A percentile compares a stretch with the other conserved stretches of the same genome.
Evolutionary conservation across 805 yeast genomes (phyloP).

Genomic region (Yamadazyma paraphyllophila): DNA sequence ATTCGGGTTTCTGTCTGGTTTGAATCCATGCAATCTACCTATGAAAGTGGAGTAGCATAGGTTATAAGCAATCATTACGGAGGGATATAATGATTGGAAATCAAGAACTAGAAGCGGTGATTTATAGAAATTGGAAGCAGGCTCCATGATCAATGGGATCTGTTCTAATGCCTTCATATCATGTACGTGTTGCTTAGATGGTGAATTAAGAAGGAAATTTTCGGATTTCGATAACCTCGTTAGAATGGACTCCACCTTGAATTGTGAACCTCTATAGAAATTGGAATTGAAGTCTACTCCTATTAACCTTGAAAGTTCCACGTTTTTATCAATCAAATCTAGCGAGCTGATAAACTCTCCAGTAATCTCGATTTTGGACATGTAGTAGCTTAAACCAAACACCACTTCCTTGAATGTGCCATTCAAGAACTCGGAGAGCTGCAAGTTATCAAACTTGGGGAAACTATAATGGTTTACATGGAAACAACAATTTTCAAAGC

Average conservation of each 20-base stretch:
- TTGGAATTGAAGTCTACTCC: slow-evolving; percentile 92
- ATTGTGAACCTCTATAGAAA: slow-evolving; percentile 89
- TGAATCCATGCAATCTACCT: slow-evolving; percentile 58
- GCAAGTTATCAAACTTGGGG: slow-evolving; percentile 56
- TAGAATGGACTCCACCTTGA: slow-evolving; percentile 84
- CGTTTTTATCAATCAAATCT: slow-evolving; percentile 66
- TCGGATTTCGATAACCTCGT: slow-evolving; percentile 74
- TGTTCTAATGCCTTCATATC: slow-evolving; percentile 83
- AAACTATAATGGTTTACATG: slow-evolving; percentile 64
- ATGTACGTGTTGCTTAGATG: slow-evolving; percentile 77
- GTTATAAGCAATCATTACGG: slow-evolving; percentile 96
- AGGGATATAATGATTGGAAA: slow-evolving; percentile 92
- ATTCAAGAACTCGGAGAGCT: slow-evolving; percentile 41
- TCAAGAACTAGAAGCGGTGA: slow-evolving; percentile 89
- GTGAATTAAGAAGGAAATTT: slow-evolving; percentile 69
- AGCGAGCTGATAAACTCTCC: slow-evolving; percentile 52
- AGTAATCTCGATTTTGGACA: slow-evolving; percentile 43
- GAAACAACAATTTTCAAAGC: slow-evolving; percentile 72
- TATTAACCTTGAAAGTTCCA: slow-evolving; percentile 79
- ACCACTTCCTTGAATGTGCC: slow-evolving; percentile 16
- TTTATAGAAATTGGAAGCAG: slow-evolving; percentile 77
- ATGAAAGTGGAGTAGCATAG: slow-evolving; percentile 76
- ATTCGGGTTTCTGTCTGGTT: slow-evolving; percentile 44
- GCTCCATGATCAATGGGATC: slow-evolving; percentile 91
- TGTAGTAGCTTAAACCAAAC: slow-evolving; percentile 46